A percentile compares a stretch with the other conserved stretches of the same genome.
These are phyloP conservation scores for Microcyclospora pomicola DNA, from an alignment of 2,329 filamentous ascomycete genomes.

Conservation along the genomic window DNA sequence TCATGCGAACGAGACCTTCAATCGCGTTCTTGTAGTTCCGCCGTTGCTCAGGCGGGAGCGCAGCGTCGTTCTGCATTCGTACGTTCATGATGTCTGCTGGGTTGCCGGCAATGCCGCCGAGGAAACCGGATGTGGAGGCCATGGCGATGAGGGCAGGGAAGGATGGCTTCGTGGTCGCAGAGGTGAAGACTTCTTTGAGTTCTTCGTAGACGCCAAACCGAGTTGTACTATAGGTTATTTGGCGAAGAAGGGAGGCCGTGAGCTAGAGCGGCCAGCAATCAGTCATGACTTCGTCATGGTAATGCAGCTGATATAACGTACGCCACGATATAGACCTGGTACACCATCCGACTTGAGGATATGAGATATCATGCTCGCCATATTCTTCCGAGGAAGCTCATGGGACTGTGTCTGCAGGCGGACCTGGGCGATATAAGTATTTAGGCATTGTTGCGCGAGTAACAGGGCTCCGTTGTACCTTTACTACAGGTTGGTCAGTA, in stretches of 20 bases:
- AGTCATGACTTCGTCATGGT: not conserved
- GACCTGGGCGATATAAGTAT: slow-evolving; percentile 3
- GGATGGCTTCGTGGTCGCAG: slow-evolving; percentile 41
- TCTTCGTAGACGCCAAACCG: slow-evolving; percentile 96
- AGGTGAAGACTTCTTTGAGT: slow-evolving; percentile 58
- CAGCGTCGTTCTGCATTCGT: slow-evolving; percentile 88
- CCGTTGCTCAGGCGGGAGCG: slow-evolving; percentile 57
- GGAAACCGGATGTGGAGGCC: slow-evolving; percentile 68
- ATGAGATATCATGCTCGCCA: slow-evolving; percentile 74
- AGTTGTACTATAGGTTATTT: slow-evolving; percentile 86
- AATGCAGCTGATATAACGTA: slow-evolving; percentile 21
- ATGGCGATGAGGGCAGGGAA: slow-evolving; percentile 63
- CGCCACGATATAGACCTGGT: slow-evolving; percentile 73
- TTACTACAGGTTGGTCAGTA: slow-evolving; percentile 26
- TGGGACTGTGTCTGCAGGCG: slow-evolving; percentile 41
- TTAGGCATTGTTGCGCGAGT: too few species aligned
- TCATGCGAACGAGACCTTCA: slow-evolving; percentile 76
- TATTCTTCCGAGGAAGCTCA: slow-evolving; percentile 57
- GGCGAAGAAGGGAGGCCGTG: slow-evolving; percentile 81
- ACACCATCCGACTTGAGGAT: slow-evolving; percentile 63
- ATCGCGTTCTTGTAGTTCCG: slow-evolving; percentile 83
- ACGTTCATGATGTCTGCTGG: slow-evolving; percentile 95
- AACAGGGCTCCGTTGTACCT: slow-evolving; percentile 22
- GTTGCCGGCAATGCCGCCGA: slow-evolving; percentile 83
- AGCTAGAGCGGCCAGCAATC: slow-evolving; percentile 35